Evolutionary conservation across 208 protist species (phyloP).

Genomic region (Acanthamoeba lenticulata): DNA sequence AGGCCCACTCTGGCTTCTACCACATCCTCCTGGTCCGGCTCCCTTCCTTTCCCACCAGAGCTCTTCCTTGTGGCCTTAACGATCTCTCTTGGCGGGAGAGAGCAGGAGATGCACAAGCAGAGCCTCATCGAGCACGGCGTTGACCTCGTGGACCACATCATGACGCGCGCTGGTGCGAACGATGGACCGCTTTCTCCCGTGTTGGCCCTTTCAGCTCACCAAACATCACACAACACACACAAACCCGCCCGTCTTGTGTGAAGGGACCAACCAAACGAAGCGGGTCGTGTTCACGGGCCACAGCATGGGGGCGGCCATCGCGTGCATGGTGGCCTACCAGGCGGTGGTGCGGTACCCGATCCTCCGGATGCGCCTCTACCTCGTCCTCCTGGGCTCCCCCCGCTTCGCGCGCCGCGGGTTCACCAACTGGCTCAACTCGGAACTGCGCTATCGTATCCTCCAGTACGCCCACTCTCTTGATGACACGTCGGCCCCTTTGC

Average conservation of each 20-base stretch:
- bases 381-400: constrained; percentile 6
- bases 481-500: background rate
- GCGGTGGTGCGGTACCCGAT: background rate
- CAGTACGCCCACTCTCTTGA: background rate
- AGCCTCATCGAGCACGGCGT: background rate
- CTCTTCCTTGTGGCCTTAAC: background rate
- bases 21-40: background rate
- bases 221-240: background rate
- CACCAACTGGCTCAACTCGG: background rate
- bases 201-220: too few relatives aligned
- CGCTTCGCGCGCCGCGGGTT: constrained; percentile 33
- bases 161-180: background rate
- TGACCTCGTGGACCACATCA: constrained; percentile 44
- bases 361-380: constrained; percentile 37
- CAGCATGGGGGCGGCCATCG: constrained; percentile 46
- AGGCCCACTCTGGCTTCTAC: constrained; percentile 49
- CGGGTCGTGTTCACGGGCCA: constrained; percentile 49
- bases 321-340: constrained; percentile 45
- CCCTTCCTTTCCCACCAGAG: background rate
- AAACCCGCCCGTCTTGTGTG: background rate
- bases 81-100: too few relatives aligned
- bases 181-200: too few relatives aligned
- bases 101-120: background rate
- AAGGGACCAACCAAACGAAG: constrained; percentile 6
- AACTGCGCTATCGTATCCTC: constrained; percentile 40